A percentile compares a stretch with the other conserved stretches of the same genome.
phyloP scores from a whole-genome alignment of 495 filamentous ascomycete genomes.

The Lepidopterella palustris region DNA sequence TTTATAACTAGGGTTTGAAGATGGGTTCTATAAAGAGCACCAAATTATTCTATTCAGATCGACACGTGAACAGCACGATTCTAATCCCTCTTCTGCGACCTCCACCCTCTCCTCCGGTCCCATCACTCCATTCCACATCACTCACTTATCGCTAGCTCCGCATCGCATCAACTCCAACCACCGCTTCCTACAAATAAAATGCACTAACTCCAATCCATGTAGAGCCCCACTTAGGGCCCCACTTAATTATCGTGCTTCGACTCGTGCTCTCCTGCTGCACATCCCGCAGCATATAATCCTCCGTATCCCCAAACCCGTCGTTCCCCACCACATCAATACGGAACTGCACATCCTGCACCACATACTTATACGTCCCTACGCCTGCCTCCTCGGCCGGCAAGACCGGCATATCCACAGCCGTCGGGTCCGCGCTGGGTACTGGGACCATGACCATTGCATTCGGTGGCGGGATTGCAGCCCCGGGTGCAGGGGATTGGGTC shows the following conservation, averaged over 20 bases:
- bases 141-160: background rate
- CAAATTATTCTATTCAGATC: background rate
- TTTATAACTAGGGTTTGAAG: too few relatives aligned
- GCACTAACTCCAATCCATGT: too few relatives aligned
- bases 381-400: background rate
- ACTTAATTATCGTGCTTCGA: background rate
- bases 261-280: background rate
- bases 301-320: conserved; percentile 1
- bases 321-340: background rate
- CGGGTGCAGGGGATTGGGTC: background rate
- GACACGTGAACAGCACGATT: background rate
- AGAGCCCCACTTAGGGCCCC: too few relatives aligned
- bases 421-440: background rate
- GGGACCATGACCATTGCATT: background rate
- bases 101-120: too few relatives aligned
- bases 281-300: background rate
- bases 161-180: background rate
- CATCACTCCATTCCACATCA: too few relatives aligned
- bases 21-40: background rate
- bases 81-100: too few relatives aligned
- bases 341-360: background rate
- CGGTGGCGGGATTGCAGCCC: background rate
- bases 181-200: background rate
- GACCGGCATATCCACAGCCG: background rate
- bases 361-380: background rate